These are phyloP conservation scores for Przewalskia tangutica DNA, from an alignment of 257 asterid genomes.

Conservation along the genomic window DNA sequence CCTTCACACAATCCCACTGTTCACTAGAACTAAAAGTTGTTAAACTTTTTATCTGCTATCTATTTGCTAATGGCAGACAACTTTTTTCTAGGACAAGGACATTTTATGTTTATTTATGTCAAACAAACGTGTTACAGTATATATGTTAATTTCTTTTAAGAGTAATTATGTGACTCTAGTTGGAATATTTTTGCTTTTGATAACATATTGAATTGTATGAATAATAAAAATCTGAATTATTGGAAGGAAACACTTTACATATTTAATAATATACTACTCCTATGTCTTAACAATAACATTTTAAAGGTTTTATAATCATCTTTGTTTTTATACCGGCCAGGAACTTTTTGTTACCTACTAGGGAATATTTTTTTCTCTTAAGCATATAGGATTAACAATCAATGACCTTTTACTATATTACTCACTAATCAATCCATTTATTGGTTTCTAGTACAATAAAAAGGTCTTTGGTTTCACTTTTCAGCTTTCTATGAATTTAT, in stretches of 20 bases:
- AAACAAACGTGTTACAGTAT: not conserved
- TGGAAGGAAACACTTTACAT: not conserved
- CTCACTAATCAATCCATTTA: not conserved
- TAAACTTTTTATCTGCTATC: not conserved
- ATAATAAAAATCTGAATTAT: not conserved
- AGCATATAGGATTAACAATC: not conserved
- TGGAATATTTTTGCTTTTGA: not conserved
- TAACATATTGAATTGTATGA: not conserved
- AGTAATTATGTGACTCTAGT: not conserved
- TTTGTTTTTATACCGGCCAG: not conserved
- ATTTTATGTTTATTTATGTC: not conserved
- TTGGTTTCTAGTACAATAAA: not conserved
- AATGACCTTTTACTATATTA: not conserved
- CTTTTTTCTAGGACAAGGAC: not conserved
- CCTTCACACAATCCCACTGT: not conserved
- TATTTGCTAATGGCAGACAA: not conserved
- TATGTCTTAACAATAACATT: not conserved
- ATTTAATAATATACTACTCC: not conserved
- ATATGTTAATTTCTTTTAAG: no score
- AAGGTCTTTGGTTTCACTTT: not conserved
- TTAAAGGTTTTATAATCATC: not conserved
- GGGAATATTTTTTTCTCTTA: not conserved
- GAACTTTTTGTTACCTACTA: not conserved
- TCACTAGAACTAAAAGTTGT: not conserved
- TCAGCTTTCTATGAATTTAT: not conserved